These are phyloP conservation scores for Diversispora eburnea DNA, from an alignment of 192 early-diverging fungal species.

Conservation along the genomic window DNA sequence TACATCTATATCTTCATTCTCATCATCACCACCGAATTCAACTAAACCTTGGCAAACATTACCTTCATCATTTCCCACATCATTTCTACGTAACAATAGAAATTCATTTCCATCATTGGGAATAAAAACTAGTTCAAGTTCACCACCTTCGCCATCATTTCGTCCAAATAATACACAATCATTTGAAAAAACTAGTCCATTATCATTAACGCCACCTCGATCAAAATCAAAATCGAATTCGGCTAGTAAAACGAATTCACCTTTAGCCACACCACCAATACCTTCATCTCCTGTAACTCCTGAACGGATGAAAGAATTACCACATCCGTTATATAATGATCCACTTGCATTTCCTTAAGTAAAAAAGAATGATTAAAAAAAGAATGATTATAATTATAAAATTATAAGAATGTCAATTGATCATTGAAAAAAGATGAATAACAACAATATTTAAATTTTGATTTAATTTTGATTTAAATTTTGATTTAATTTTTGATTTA, in stretches of 20 bases:
- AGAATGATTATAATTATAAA: too few relatives aligned
- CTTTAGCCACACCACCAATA: background rate
- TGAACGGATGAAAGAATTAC: conserved; percentile 7
- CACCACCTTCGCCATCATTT: background rate
- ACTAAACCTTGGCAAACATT: background rate
- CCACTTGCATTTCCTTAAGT: too few relatives aligned
- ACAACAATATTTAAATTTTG: too few relatives aligned
- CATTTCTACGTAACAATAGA: background rate
- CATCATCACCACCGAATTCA: background rate
- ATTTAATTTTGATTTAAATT: too few relatives aligned
- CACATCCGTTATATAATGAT: conserved; percentile 8
- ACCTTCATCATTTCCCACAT: background rate
- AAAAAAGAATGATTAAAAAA: too few relatives aligned
- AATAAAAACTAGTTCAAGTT: background rate
- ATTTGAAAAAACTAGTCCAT: background rate
- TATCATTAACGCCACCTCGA: background rate
- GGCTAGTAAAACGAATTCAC: background rate
- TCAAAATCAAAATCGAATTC: background rate
- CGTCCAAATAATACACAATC: background rate
- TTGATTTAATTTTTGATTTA: too few relatives aligned
- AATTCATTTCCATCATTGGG: conserved; percentile 1
- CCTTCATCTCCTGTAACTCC: background rate
- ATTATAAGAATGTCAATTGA: too few relatives aligned
- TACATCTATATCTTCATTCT: too few relatives aligned
- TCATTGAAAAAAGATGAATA: too few relatives aligned